These are phyloP conservation scores for Fusarium sp. DNA, from an alignment of 2,329 filamentous ascomycete genomes.

Conservation along the genomic window DNA sequence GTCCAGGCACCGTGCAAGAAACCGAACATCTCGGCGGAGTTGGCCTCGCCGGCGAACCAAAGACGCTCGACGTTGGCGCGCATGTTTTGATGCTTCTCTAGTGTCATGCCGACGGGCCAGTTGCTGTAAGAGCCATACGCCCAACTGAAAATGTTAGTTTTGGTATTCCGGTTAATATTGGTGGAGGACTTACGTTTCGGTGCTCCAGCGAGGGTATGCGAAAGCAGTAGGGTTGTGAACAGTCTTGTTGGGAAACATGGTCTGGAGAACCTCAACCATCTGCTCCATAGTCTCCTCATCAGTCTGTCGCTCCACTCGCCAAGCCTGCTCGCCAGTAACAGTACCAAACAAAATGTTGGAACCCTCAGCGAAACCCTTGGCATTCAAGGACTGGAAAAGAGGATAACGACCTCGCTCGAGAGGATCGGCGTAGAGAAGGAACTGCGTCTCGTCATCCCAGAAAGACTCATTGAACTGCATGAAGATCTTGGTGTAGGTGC, in stretches of 20 bases:
- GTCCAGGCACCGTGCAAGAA: slow-evolving; percentile 73
- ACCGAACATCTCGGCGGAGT: slow-evolving; percentile 71
- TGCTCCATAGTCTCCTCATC: slow-evolving; percentile 69
- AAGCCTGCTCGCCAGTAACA: slow-evolving; percentile 45
- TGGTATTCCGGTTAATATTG: background rate
- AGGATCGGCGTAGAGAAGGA: slow-evolving; percentile 60
- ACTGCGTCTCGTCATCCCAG: slow-evolving; percentile 64
- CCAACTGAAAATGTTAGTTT: slow-evolving; percentile 49
- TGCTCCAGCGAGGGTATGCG: slow-evolving; percentile 61
- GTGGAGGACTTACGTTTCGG: slow-evolving; percentile 39
- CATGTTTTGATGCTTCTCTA: slow-evolving; percentile 75
- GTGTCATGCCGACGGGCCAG: slow-evolving; percentile 72
- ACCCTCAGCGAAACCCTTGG: slow-evolving; percentile 67
- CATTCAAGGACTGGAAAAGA: slow-evolving; percentile 72
- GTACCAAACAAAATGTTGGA: slow-evolving; percentile 76
- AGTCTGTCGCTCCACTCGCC: slow-evolving; percentile 68
- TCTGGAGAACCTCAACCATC: slow-evolving; percentile 66
- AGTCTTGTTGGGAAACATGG: slow-evolving; percentile 69
- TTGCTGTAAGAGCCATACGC: slow-evolving; percentile 74
- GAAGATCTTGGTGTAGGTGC: slow-evolving; percentile 80
- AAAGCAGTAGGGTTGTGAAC: slow-evolving; percentile 72
- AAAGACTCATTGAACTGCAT: slow-evolving; percentile 76
- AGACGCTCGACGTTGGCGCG: slow-evolving; percentile 71
- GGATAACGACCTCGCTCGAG: slow-evolving; percentile 60
- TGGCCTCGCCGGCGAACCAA: slow-evolving; percentile 75